Evolutionary conservation across 805 yeast species (phyloP), one percentile per base, ranked within the genome.

Genomic region (Candida methanosorbosa): DNA sequence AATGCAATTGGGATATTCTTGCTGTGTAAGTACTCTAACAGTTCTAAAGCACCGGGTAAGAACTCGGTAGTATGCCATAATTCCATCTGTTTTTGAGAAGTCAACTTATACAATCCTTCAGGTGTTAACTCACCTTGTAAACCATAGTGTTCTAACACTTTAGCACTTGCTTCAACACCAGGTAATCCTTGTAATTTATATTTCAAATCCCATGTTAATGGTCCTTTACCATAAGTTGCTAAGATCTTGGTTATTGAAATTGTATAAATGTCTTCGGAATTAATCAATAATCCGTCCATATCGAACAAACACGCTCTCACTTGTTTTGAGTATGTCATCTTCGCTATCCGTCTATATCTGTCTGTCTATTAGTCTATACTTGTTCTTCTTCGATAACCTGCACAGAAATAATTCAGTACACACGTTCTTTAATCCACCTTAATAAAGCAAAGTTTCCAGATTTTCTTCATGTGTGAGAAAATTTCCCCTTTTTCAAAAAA

Each of bases 211-310:
- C 97, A 90, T 0, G 92, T 80, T 43, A 82, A 68, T 2, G 83
- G 80, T 0, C 94, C 94, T 50, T 79, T 82, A 9, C 81, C 84
- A 50, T 74, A 81, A 36, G 66, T 63, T 12, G 75, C 72, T 18
- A 92, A 65, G 3, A 84, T 57, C 35, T 75, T 79, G 33, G 81
- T 72, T 22, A 84, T 64, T 3, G 84, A 82, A 37, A 75, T 75
- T 1, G 98, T 90, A 57, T 92, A 92, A 36, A 88, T 67, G 44
- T 84, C 94, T 58, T 92, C 99, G 4, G 97, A 83, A 61, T 88
- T 85, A 52, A 92, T 72, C 42, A 92, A 66, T 18, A 94, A 72
- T 1, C 99, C 99, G 55, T 92, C 99, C 97, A 92, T 84, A 66
- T 85, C 95, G 41, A 55, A 57, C 7, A 54, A 45, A 39, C 57